Percentiles rank a stretch among this genome's conserved stretches.
phyloP scores from a whole-genome alignment of 768 basidiomycete genomes.

The Aureoboletus auriporus region DNA sequence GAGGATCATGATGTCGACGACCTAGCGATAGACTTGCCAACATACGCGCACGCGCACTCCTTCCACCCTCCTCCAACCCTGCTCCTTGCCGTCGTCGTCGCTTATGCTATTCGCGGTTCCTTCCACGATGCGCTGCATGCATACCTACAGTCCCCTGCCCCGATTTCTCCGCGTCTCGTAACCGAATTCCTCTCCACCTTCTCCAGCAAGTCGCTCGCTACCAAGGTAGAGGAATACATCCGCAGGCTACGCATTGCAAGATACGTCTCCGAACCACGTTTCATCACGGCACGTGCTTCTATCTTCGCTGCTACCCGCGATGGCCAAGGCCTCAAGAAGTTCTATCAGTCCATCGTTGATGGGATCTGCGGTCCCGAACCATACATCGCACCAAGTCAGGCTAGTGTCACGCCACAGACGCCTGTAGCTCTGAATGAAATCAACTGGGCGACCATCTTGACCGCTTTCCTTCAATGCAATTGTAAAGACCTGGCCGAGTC shows the following conservation, averaged over 20 bases:
- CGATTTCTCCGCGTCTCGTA: constrained; percentile 32
- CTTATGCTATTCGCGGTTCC: constrained; percentile 54
- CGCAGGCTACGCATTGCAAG: constrained; percentile 48
- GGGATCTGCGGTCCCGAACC: constrained; percentile 50
- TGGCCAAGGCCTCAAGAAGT: constrained; percentile 33
- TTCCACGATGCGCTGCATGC: constrained; percentile 52
- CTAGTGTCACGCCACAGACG: constrained; percentile 33
- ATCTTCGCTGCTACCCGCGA: constrained; percentile 39
- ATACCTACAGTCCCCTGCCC: constrained; percentile 37
- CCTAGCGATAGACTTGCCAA: constrained; percentile 20
- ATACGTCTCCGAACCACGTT: constrained; percentile 46
- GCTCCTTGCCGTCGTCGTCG: constrained; percentile 53
- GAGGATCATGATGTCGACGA: constrained; percentile 23
- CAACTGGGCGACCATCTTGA: constrained; percentile 63
- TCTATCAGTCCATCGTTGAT: constrained; percentile 50
- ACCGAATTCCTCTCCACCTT: constrained; percentile 40
- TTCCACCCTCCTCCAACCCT: constrained; percentile 28
- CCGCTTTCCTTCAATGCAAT: constrained; percentile 55
- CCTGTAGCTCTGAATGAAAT: constrained; percentile 52
- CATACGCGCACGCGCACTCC: constrained; percentile 10
- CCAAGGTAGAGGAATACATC: constrained; percentile 43
- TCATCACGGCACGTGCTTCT: constrained; percentile 47
- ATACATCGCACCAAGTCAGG: constrained; percentile 47
- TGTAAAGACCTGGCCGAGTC: constrained; percentile 53
- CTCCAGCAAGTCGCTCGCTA: constrained; percentile 31